Percentiles rank a stretch among this genome's conserved stretches.
These are phyloP conservation scores for Citrus inodora DNA, from an alignment of 345 rosid genomes.

Conservation along the genomic window DNA sequence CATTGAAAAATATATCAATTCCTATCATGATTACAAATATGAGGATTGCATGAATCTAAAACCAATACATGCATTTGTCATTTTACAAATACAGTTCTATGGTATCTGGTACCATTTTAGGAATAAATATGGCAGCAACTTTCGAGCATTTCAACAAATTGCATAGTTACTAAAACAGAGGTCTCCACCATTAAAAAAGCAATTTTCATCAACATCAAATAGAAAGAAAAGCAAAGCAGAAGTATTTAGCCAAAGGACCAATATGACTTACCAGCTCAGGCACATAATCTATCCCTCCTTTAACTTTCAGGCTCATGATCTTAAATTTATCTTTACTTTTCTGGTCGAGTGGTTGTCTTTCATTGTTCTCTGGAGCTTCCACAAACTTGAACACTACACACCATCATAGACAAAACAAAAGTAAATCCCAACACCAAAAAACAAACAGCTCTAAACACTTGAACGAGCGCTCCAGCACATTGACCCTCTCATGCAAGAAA, in stretches of 20 bases:
- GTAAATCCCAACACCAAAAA: neutral
- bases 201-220: neutral
- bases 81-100: neutral
- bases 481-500: neutral
- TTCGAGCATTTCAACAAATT: neutral
- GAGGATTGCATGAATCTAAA: neutral
- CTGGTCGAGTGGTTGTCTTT: conserved; percentile 58
- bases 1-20: neutral
- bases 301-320: conserved; percentile 93
- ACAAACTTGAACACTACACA: conserved; percentile 87
- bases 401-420: neutral
- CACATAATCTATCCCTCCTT: conserved; percentile 71
- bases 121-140: neutral
- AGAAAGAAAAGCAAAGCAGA: neutral
- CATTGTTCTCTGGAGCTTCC: conserved; percentile 88
- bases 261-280: conserved; percentile 81
- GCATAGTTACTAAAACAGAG: neutral
- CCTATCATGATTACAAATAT: neutral
- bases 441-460: neutral
- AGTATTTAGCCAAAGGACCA: neutral
- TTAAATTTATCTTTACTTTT: conserved; percentile 90
- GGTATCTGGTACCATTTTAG: neutral
- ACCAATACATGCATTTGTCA: neutral
- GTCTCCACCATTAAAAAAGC: neutral
- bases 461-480: neutral